Percentiles rank a stretch among this genome's conserved stretches.
phyloP scores from a whole-genome alignment of 169 alveolate genomes.

The Cystoisospora suis region DNA sequence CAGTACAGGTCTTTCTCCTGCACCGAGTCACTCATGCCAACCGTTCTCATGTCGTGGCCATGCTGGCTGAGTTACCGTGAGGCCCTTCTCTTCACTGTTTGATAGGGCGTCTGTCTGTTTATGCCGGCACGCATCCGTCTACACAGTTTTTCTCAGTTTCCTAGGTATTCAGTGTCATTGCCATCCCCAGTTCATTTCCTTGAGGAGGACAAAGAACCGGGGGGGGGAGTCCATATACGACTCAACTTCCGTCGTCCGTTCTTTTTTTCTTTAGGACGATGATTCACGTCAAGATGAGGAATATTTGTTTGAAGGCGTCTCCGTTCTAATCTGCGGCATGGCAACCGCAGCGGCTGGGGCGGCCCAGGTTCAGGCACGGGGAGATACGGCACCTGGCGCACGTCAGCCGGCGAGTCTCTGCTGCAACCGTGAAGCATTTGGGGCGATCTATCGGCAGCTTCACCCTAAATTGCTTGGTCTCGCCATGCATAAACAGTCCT shows the following conservation, averaged over 20 bases:
- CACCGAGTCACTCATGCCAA: too few relatives aligned
- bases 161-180: too few relatives aligned
- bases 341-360: constrained; percentile 22
- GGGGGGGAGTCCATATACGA: constrained; percentile 21
- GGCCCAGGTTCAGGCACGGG: constrained; percentile 11
- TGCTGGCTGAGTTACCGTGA: too few relatives aligned
- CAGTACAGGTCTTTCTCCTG: too few relatives aligned
- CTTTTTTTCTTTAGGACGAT: constrained; percentile 7
- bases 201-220: not conserved
- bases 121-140: too few relatives aligned
- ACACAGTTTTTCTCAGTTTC: too few relatives aligned
- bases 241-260: not conserved
- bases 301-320: constrained; percentile 29
- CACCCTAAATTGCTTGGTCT: constrained; percentile 40
- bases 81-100: too few relatives aligned
- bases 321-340: constrained; percentile 10
- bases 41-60: too few relatives aligned
- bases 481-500: constrained; percentile 39
- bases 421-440: not conserved
- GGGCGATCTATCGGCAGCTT: not conserved
- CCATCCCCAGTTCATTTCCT: too few relatives aligned
- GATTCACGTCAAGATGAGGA: constrained; percentile 50
- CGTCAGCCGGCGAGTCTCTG: not conserved
- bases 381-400: not conserved
- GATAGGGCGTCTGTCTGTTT: too few relatives aligned